A percentile compares a stretch with the other conserved stretches of the same genome.
Evolutionary conservation across 179 eudicot genomes (phyloP).

Genomic region (Sideroxylon spinosum): DNA sequence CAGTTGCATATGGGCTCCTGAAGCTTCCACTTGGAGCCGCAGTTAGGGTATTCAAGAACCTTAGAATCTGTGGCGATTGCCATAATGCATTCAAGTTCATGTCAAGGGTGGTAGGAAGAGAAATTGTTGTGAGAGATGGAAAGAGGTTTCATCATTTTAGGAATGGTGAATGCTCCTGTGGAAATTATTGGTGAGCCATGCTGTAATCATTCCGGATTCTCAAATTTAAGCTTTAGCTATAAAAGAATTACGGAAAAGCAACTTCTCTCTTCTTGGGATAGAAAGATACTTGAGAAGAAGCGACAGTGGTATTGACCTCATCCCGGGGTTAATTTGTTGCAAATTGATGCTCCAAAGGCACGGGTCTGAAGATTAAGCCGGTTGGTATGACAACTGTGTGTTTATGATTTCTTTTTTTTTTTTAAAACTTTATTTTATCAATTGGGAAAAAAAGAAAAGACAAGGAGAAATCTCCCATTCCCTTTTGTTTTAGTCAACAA

Average conservation of each 20-base stretch:
- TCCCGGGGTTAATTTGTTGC: background rate
- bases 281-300: conserved; percentile 9
- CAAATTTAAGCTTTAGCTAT: background rate
- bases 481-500: too few species aligned
- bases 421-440: too few species aligned
- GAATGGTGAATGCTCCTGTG: conserved; percentile 62
- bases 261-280: background rate
- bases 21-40: conserved; percentile 65
- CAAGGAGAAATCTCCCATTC: too few species aligned
- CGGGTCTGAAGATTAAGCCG: too few species aligned
- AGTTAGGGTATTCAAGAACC: conserved; percentile 63
- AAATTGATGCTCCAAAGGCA: too few species aligned
- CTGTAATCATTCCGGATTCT: background rate
- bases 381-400: too few species aligned
- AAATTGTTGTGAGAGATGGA: conserved; percentile 64
- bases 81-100: conserved; percentile 67
- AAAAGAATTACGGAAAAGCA: background rate
- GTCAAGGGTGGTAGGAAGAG: conserved; percentile 49
- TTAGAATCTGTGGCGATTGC: conserved; percentile 70
- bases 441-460: too few species aligned
- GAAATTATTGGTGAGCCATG: conserved; percentile 58
- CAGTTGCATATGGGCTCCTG: conserved; percentile 62
- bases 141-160: conserved; percentile 74
- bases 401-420: too few species aligned
- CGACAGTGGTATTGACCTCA: background rate